A percentile compares a stretch with the other conserved stretches of the same genome.
phyloP scores from a whole-genome alignment of 306 rosid species.

The Vigna nakashimae region DNA sequence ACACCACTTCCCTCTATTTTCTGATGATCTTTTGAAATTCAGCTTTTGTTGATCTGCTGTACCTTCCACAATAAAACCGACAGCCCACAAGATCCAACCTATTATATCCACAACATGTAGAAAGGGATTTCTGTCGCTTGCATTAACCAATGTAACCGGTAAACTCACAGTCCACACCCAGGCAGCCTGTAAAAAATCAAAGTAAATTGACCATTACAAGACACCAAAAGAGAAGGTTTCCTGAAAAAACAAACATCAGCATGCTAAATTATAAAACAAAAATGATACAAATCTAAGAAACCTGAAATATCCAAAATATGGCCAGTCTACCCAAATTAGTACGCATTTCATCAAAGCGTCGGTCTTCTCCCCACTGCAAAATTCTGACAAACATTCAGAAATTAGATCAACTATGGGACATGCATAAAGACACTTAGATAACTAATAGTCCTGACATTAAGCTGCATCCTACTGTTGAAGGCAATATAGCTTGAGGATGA shows the following conservation, averaged over 20 bases:
- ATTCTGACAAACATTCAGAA: conserved; percentile 62
- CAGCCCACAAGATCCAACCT: conserved; percentile 88
- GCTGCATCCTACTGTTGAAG: background rate
- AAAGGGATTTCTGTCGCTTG: conserved; percentile 70
- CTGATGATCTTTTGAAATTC: conserved; percentile 62
- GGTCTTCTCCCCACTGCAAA: conserved; percentile 94
- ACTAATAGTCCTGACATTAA: conserved; percentile 4
- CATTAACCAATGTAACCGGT: conserved; percentile 87
- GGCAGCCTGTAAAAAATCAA: conserved; percentile 69
- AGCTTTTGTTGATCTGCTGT: conserved; percentile 91
- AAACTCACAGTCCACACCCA: conserved; percentile 99
- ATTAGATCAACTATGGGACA: conserved; percentile 31
- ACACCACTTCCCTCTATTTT: conserved; percentile 92
- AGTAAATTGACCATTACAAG: conserved; percentile 2
- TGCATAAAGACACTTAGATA: background rate
- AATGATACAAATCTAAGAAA: conserved; percentile 39
- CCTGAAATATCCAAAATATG: conserved; percentile 97
- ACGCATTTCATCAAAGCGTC: conserved; percentile 95
- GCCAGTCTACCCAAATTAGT: conserved; percentile 74
- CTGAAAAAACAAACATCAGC: conserved; percentile 1
- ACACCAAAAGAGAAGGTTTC: conserved; percentile 29
- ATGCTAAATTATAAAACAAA: conserved; percentile 16
- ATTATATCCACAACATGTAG: conserved; percentile 67
- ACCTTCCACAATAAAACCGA: conserved; percentile 79
- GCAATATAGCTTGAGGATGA: conserved; percentile 20